Base-by-base conservation (phyloP, 2,329 filamentous ascomycete species). In the Diaporthe humulicola region DNA sequence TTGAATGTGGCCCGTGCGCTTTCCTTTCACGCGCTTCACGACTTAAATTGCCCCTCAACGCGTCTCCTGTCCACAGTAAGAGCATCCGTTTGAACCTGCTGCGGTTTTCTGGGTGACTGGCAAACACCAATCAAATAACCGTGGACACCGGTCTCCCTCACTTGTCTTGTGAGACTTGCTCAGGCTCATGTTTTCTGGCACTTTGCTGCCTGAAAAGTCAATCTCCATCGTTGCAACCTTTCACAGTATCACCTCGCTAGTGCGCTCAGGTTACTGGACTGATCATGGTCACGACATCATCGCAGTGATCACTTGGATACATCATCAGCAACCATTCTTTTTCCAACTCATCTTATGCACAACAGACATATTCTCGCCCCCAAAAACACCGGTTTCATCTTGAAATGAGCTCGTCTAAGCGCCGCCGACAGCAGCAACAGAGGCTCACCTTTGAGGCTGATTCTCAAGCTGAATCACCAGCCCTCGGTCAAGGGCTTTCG, bases 361-460 rank as follows among this genome's bases (percentile, higher is more conserved):
- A 15, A 7, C 40, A 69, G 15, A 40, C 15, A 8, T 40, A 10
- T 4, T n/a, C 42, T 14, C 14, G 6, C 7, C 4, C 22, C 4
- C 2, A 40, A 12, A 15, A 14, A 4, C 17, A 22, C 3, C 33
- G 33, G 22, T n/a, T 36, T 28, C 22, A 3, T 15, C 36, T 30
- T 19, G 36, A 50, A 36, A 76, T 76, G 75, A 33, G 36, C 33
- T 74, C 75, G 28, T 73, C 64, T 15, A 74, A 67, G 50, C 70
- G 69, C 28, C 45, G 69, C 54, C 74, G 78, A n/a, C 70, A 72
- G 45, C 70, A 79, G 73, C 77, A 73, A 17, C 73, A 74, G 28
- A 78, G 77, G 71, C 79, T 84, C 66, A 79, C 79, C 8, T 83
- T 84, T 38, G 81, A 83, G 76, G 76, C 81, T 15, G 78, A 78